Conservation (phyloP, 768 basidiomycete genomes). For the Ramaria rubella region DNA sequence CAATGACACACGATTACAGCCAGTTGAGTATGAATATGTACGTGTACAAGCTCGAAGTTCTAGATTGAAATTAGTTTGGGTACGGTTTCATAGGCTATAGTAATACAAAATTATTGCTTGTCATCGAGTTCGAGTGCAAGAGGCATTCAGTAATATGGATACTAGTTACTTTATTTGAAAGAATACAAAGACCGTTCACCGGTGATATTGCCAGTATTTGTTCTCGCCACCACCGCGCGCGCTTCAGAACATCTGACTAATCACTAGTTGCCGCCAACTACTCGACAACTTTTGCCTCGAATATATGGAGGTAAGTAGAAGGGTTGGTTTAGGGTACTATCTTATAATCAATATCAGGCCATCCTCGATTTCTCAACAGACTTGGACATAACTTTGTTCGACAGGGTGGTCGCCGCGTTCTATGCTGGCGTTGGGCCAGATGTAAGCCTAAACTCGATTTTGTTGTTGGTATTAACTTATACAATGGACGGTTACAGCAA, state of each 20-base stretch:
- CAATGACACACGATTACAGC: too few relatives aligned
- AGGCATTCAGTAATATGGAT: too few relatives aligned
- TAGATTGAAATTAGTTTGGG: too few relatives aligned
- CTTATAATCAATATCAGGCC: constrained; percentile 19
- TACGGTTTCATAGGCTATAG: too few relatives aligned
- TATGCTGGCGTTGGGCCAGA: constrained; percentile 34
- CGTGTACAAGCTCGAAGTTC: too few relatives aligned
- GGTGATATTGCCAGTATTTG: too few relatives aligned
- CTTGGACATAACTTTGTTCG: constrained; percentile 37
- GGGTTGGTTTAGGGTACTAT: background rate
- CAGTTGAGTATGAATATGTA: too few relatives aligned
- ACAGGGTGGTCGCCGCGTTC: constrained; percentile 39
- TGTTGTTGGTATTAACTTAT: background rate
- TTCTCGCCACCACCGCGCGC: too few relatives aligned
- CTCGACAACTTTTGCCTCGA: constrained; percentile 1
- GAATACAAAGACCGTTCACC: too few relatives aligned
- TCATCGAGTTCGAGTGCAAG: too few relatives aligned
- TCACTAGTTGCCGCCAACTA: background rate
- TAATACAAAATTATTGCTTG: too few relatives aligned
- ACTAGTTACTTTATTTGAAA: too few relatives aligned
- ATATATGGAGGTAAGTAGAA: constrained; percentile 7
- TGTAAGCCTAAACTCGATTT: constrained; percentile 22
- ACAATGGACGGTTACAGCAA: constrained; percentile 27
- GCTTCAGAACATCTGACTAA: constrained; percentile 6
- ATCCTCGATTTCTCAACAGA: constrained; percentile 37